Evolutionary conservation across 1,284 basidiomycete genomes (phyloP), one percentile per base, ranked within the genome.

Genomic region (Rhodotorula sp.): DNA sequence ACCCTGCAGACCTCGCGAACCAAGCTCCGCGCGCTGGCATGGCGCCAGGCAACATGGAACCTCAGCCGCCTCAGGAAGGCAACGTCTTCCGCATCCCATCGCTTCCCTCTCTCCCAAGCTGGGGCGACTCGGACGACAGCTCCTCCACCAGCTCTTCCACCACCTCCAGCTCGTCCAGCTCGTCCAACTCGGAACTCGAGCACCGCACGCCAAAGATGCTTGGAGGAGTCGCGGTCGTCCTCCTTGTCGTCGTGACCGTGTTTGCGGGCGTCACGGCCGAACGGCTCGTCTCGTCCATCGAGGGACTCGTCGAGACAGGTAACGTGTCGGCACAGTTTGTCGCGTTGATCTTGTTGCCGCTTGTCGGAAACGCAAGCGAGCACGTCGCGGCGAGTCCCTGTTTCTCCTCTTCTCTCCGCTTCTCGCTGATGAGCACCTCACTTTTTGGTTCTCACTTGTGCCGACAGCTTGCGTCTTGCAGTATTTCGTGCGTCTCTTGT

Each of bases 321-420:
- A 75, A 73, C 51, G 81, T 84, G 76, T 85, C 83, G 79, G 86
- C 56, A 47, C 46, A 91, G 78, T 94, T 92, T 78, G 85, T 94
- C 47, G 90, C 90, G 34, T 81, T 95, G 30, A 93, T 97, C 74
- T 81, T 97, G 19, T 84, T 97, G 22, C 94, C 94, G 22, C 77
- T 82, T 8, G 89, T 90, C 51, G 79, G 78, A 54, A 76, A 75
- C 74, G 88, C 90, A 19, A 89, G 91, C 84, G 92, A 95, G 79
- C 92, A 93, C 78, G 87, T 89, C 58, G 93, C 92, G 4, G 62
- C 57, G 10, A 17, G 44, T 29, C 39, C 7, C 11, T 27, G 15
- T 15, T 15, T 19, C 24, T 34, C 17, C 15, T 9, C 30, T 30
- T 6, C 29, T 32, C 9, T 19, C 19, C 22, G 20, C 19, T 13